phyloP scores from a whole-genome alignment of 345 rosid genomes.

The Linum usitatissimum region DNA sequence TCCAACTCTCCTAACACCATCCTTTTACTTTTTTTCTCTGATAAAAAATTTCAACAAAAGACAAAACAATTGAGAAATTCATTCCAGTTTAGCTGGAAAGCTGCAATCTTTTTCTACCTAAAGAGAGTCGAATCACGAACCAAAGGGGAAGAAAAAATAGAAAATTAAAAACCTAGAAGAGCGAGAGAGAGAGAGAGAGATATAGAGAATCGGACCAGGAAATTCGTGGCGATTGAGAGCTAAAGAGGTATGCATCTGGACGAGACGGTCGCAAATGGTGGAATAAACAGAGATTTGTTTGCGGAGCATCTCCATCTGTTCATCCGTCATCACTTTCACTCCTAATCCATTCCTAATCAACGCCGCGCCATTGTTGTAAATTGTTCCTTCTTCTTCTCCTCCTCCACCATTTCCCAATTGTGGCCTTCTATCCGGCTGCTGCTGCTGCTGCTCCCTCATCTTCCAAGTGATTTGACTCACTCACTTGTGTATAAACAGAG shows the following conservation, averaged over 20 bases:
- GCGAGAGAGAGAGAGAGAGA: not conserved
- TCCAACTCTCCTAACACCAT: not conserved
- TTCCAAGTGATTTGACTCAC: not conserved
- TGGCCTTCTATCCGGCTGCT: not conserved
- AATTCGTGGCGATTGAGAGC: not conserved
- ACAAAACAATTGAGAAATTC: not conserved
- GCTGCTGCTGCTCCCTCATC: not conserved
- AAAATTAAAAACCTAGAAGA: not conserved
- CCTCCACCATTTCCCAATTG: not conserved
- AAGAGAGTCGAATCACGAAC: not conserved
- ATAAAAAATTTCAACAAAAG: not conserved
- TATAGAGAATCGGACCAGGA: not conserved
- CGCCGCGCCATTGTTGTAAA: not conserved
- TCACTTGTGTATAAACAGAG: not conserved
- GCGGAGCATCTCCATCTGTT: slow-evolving; percentile 57
- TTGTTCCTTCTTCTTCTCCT: not conserved
- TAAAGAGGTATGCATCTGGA: slow-evolving; percentile 35
- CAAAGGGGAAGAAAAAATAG: not conserved
- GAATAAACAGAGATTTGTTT: slow-evolving; percentile 59
- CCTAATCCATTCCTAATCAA: not conserved
- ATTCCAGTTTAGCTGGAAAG: not conserved
- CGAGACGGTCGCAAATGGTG: slow-evolving; percentile 44
- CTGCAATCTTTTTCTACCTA: not conserved
- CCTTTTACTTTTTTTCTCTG: not conserved
- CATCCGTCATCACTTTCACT: slow-evolving; percentile 62